Evolutionary conservation across 139 green algal genomes (phyloP).

Genomic region (Ettlia oleoabundans): DNA sequence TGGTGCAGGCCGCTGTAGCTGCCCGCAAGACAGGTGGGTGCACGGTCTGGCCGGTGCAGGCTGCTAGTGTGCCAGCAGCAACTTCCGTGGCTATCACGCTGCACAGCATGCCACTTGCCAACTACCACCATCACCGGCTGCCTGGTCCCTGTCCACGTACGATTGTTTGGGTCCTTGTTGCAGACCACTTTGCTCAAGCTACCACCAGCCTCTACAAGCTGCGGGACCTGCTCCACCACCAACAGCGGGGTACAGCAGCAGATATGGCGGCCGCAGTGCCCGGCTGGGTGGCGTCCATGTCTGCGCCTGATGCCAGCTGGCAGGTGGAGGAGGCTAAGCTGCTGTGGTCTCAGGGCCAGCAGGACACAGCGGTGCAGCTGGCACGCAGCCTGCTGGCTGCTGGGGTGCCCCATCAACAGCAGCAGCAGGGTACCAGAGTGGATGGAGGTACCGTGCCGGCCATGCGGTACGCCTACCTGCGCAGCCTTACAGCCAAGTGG

Average conservation of each 20-base stretch:
- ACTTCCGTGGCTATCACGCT: no score
- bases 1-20: conserved; percentile 45
- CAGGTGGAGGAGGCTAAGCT: conserved; percentile 82
- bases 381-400: conserved; percentile 27
- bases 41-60: background rate
- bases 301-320: conserved; percentile 40
- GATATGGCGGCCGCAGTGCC: background rate
- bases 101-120: no score
- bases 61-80: background rate
- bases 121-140: no score
- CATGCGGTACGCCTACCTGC: conserved; percentile 53
- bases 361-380: conserved; percentile 55
- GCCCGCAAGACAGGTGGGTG: conserved; percentile 58
- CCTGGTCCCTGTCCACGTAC: background rate
- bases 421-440: background rate
- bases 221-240: conserved; percentile 21
- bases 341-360: conserved; percentile 75
- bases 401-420: background rate
- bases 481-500: conserved; percentile 78
- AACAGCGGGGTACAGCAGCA: background rate
- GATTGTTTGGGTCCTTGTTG: background rate
- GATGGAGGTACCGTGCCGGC: background rate
- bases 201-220: conserved; percentile 43
- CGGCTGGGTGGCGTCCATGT: conserved; percentile 8
- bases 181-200: conserved; percentile 42